phyloP scores from a whole-genome alignment of 2,329 filamentous ascomycete species.

The Penicillium griseofulvum region DNA sequence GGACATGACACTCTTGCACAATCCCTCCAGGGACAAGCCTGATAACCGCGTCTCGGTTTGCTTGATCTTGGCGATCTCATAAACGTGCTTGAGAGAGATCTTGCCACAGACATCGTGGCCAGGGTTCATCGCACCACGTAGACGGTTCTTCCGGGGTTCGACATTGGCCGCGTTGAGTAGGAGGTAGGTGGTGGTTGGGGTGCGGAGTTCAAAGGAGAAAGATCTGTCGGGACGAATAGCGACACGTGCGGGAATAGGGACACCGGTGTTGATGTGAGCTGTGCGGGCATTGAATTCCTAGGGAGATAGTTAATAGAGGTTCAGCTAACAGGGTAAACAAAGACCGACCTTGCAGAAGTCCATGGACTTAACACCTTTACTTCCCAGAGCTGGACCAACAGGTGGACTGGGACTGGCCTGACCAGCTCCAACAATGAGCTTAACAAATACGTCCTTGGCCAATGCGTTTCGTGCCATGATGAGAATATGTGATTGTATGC shows the following conservation, averaged over 20 bases:
- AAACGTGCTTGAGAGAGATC: constrained; percentile 90
- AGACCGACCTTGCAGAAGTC: constrained; percentile 90
- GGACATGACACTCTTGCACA: constrained; percentile 71
- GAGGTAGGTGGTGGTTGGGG: constrained; percentile 88
- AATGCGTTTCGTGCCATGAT: constrained; percentile 54
- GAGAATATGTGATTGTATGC: not conserved
- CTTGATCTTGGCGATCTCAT: constrained; percentile 98
- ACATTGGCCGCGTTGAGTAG: constrained; percentile 80
- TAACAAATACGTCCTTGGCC: constrained; percentile 70
- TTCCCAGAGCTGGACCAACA: constrained; percentile 92
- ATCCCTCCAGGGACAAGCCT: constrained; percentile 65
- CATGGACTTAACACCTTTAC: constrained; percentile 98
- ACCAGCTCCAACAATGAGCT: constrained; percentile 94
- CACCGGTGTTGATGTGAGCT: constrained; percentile 75
- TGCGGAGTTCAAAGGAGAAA: constrained; percentile 90
- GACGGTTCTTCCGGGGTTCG: constrained; percentile 67
- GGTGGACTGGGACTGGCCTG: constrained; percentile 93
- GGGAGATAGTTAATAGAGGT: constrained; percentile 1
- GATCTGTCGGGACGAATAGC: constrained; percentile 89
- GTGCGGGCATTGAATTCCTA: constrained; percentile 98
- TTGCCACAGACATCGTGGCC: constrained; percentile 77
- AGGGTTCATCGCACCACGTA: constrained; percentile 71
- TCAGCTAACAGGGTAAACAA: not conserved
- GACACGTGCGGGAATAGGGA: constrained; percentile 85
- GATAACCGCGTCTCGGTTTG: constrained; percentile 71